Conservation (phyloP, 2,329 filamentous ascomycete species). For the Neoscytalidium dimidiatum region DNA sequence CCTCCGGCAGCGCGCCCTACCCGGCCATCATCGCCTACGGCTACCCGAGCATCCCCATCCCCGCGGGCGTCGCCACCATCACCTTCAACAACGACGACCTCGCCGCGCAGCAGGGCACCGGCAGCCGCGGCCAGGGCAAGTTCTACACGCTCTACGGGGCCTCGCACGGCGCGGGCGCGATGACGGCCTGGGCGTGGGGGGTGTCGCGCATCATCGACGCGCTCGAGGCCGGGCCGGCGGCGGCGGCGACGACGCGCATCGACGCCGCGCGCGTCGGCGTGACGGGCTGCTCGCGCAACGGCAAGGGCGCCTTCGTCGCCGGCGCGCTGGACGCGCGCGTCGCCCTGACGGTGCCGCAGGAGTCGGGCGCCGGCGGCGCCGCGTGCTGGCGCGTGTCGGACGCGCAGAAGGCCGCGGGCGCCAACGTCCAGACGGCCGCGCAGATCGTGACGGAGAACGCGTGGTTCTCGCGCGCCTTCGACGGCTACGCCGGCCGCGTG, state of each 20-base stretch:
- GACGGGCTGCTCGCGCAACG: constrained; percentile 65
- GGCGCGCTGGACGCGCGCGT: constrained; percentile 62
- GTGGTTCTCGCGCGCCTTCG: constrained; percentile 62
- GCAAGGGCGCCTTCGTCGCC: constrained; percentile 64
- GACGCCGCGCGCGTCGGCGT: constrained; percentile 49
- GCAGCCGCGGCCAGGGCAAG: constrained; percentile 57
- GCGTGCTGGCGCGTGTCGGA: constrained; percentile 59
- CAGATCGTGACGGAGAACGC: constrained; percentile 64
- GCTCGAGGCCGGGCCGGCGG: constrained; percentile 52
- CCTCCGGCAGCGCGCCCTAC: constrained; percentile 50
- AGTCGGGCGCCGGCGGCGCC: constrained; percentile 62
- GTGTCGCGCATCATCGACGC: constrained; percentile 62
- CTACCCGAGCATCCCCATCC: constrained; percentile 57
- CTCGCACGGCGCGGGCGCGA: constrained; percentile 57
- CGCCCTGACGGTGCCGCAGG: constrained; percentile 62
- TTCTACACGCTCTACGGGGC: constrained; percentile 63
- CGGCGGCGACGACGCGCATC: constrained; percentile 46
- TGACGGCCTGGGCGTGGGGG: constrained; percentile 66
- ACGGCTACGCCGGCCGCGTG: constrained; percentile 52
- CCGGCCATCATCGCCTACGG: constrained; percentile 62
- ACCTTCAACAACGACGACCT: constrained; percentile 62
- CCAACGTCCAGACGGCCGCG: constrained; percentile 61
- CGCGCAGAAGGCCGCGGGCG: constrained; percentile 51
- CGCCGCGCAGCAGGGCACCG: constrained; percentile 48
- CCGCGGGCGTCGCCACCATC: constrained; percentile 57